phyloP scores from a whole-genome alignment of 495 filamentous ascomycete species.

The Aspergillus incahuasiensis region DNA sequence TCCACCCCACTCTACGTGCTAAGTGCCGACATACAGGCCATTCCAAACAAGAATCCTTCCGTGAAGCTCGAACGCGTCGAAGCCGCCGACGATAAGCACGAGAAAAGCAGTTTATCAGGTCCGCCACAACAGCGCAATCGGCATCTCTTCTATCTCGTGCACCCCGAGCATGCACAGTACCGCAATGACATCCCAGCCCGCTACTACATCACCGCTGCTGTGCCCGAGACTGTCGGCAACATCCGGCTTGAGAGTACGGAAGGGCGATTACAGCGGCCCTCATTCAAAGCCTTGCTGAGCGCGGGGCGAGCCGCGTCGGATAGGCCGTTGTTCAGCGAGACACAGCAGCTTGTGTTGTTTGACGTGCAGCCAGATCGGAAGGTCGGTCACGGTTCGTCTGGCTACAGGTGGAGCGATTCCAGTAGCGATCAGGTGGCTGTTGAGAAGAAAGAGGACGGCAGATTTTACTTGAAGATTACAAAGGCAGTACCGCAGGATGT shows the following conservation, averaged over 20 bases:
- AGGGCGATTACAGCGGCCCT: conserved; percentile 9
- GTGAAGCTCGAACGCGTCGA: not conserved
- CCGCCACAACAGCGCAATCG: not conserved
- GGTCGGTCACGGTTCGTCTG: not conserved
- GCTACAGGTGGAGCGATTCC: conserved; percentile 14
- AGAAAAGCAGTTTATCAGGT: not conserved
- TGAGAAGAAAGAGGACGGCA: conserved; percentile 9
- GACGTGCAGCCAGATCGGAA: conserved; percentile 5
- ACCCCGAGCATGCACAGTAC: conserved; percentile 16
- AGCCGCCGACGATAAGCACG: not conserved
- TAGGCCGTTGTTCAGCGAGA: conserved; percentile 15
- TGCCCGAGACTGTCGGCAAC: conserved; percentile 14
- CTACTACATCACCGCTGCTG: conserved; percentile 16
- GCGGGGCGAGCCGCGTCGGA: conserved; percentile 4
- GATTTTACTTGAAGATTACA: conserved; percentile 7
- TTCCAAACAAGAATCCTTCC: not conserved
- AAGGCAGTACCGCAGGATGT: conserved; percentile 1
- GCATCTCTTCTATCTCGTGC: conserved; percentile 16
- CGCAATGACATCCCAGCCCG: conserved; percentile 16
- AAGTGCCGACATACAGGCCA: not conserved
- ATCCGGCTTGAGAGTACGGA: conserved; percentile 14
- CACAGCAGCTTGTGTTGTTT: not conserved
- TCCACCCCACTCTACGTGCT: not conserved
- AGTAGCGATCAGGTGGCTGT: conserved; percentile 8
- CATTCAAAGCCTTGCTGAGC: conserved; percentile 15